Base-by-base conservation (phyloP, 305 asterid species). In the Petunia hybrid region DNA sequence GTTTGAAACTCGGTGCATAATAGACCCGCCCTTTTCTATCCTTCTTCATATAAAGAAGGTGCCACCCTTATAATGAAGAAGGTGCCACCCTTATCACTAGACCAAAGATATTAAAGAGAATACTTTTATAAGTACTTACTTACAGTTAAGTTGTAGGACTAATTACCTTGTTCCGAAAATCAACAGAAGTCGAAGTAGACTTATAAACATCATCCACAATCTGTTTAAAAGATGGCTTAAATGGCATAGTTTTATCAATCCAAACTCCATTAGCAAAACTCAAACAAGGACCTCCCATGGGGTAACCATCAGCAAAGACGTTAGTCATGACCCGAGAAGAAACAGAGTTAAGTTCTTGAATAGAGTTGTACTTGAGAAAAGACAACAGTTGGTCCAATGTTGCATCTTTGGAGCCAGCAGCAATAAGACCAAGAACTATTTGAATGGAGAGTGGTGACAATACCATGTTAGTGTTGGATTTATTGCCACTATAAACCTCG, bases 391-490 rank as follows among this genome's bases (percentile, higher is more conserved):
- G 93, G 81, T 84, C 84, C 5, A 61, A 89, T 65, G 94, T 86
- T 35, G 86, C 87, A 83, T 90, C 94, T 4, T 43, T 46, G 10
- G 93, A 92, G 8, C 97, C 94, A 69, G 93, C 83, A 2, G 90
- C 87, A 5, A 91, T 81, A 84, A 91, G 77, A 65, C 88, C 89
- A 86, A 92, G 48, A 0, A 89, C 85, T 2, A 89, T 88, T 75
- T 92, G 92, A 71, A 92, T 81, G 14, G 93, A 89, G 35, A 90
- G 82, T 56, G 95, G 94, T 31, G 94, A 91, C 87, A 91, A 87
- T 5, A 90, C 91, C 70, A 81, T 48, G 87, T 92, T 92, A 70
- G 78, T 1, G 68, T 75, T 84, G 8, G n/a, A 42, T 57, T 86
- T 86, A 86, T 87, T 82, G 42, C 85, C 75, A 60, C 87, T 22